A percentile compares a stretch with the other conserved stretches of the same genome.
Evolutionary conservation across 2,329 filamentous ascomycete species (phyloP).

Genomic region (Fusarium brachygibbosum): DNA sequence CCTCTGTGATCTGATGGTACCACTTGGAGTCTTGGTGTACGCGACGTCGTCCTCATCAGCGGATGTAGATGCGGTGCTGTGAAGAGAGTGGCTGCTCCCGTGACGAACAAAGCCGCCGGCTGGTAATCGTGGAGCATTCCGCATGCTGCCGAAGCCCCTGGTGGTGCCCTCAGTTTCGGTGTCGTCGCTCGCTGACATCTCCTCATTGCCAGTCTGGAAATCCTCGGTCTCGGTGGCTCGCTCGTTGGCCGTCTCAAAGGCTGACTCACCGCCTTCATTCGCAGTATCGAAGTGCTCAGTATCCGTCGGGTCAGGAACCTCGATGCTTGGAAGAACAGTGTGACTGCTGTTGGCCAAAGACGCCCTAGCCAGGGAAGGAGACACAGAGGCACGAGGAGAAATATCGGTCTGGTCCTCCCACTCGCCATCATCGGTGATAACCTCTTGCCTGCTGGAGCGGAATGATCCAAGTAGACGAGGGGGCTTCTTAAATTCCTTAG

Average conservation of each 20-base stretch:
- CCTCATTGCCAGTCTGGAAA: constrained; percentile 94
- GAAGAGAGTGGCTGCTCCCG: constrained; percentile 75
- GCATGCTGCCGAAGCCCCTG: constrained; percentile 59
- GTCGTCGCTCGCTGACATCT: constrained; percentile 81
- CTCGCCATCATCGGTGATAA: constrained; percentile 83
- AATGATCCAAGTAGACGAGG: constrained; percentile 81
- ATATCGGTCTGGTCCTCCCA: constrained; percentile 84
- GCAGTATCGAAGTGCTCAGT: constrained; percentile 83
- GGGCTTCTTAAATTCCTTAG: constrained; percentile 83
- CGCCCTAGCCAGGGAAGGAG: constrained; percentile 39
- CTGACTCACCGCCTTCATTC: constrained; percentile 78
- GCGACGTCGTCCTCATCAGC: constrained; percentile 75
- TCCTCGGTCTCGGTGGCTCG: constrained; percentile 89
- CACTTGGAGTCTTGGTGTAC: constrained; percentile 72
- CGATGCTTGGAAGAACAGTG: constrained; percentile 34
- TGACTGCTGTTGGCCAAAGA: constrained; percentile 38
- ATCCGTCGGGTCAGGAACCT: constrained; percentile 56
- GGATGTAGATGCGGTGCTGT: constrained; percentile 91
- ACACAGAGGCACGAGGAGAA: constrained; percentile 46
- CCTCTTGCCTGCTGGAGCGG: constrained; percentile 80
- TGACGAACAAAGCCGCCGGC: constrained; percentile 55
- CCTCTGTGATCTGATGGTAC: constrained; percentile 72
- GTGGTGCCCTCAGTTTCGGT: constrained; percentile 85
- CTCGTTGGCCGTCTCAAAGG: constrained; percentile 80
- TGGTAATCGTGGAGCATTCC: constrained; percentile 59